Percentiles rank a stretch among this genome's conserved stretches.
Evolutionary conservation across 768 basidiomycete genomes (phyloP).

Genomic region (Auricularia auricula-judae): DNA sequence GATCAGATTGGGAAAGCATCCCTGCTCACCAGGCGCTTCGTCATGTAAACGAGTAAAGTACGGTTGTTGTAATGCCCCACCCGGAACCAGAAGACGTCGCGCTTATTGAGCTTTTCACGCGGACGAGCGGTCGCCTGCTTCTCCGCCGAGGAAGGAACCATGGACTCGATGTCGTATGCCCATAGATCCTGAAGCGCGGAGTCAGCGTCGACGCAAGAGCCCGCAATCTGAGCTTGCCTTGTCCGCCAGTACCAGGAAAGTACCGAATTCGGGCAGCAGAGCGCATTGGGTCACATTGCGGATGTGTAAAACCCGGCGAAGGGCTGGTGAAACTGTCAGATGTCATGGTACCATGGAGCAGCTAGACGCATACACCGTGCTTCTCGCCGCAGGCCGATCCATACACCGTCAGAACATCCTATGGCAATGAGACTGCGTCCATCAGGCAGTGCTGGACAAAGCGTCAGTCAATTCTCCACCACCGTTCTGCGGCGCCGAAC

Average conservation of each 20-base stretch:
- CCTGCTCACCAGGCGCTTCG: background rate
- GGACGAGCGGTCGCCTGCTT: constrained; percentile 16
- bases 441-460: constrained; percentile 58
- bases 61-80: constrained; percentile 28
- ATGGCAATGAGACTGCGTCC: constrained; percentile 81
- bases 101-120: constrained; percentile 24
- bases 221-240: constrained; percentile 36
- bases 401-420: constrained; percentile 91
- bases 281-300: constrained; percentile 93
- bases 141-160: constrained; percentile 24
- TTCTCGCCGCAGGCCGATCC: constrained; percentile 88
- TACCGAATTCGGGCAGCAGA: constrained; percentile 91
- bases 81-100: constrained; percentile 30
- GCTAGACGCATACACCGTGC: constrained; percentile 51
- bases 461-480: background rate
- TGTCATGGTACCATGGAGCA: background rate
- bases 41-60: constrained; percentile 30
- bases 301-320: constrained; percentile 87
- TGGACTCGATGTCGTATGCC: constrained; percentile 29
- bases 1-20: background rate
- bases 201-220: background rate
- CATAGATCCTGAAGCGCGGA: constrained; percentile 14
- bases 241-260: constrained; percentile 91
- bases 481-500: constrained; percentile 3
- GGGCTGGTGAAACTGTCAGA: constrained; percentile 35